Evolutionary conservation across 163 green algal genomes (phyloP).

Genomic region (Smithsoniella earleae): DNA sequence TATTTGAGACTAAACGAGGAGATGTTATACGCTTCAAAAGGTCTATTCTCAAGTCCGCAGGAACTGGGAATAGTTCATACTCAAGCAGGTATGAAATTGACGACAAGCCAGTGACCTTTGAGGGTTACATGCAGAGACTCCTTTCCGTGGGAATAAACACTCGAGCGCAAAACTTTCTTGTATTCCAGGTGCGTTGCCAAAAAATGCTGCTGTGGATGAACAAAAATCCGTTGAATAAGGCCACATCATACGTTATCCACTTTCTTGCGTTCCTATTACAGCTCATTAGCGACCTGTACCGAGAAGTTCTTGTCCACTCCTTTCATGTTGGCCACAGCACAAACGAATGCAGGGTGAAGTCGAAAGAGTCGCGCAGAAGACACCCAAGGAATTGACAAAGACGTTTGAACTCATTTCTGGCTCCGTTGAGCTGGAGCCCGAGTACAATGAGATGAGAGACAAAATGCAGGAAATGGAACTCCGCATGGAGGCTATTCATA

Average conservation of each 20-base stretch:
- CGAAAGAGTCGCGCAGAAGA: conserved; percentile 81
- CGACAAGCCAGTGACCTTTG: conserved; percentile 53
- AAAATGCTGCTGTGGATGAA: no score
- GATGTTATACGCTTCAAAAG: neutral
- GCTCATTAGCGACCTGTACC: no score
- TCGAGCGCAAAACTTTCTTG: conserved; percentile 94
- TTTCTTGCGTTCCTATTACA: no score
- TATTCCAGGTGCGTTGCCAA: conserved; percentile 77
- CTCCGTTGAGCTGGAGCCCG: conserved; percentile 49
- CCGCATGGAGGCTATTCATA: conserved; percentile 35
- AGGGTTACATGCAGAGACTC: conserved; percentile 74
- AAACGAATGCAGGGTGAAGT: conserved; percentile 78
- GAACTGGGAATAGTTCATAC: conserved; percentile 35
- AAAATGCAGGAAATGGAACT: conserved; percentile 51
- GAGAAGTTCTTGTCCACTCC: no score
- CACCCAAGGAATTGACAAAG: conserved; percentile 65
- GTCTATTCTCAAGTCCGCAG: neutral
- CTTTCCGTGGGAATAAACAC: conserved; percentile 80
- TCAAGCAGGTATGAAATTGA: conserved; percentile 68
- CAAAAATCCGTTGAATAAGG: no score
- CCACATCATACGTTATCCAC: no score
- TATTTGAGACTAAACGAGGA: conserved; percentile 7
- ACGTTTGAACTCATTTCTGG: conserved; percentile 88
- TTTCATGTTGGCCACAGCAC: neutral
- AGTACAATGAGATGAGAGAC: conserved; percentile 51